Evolutionary conservation across 1,284 basidiomycete genomes (phyloP).

Genomic region (Omphalotus olearius): DNA sequence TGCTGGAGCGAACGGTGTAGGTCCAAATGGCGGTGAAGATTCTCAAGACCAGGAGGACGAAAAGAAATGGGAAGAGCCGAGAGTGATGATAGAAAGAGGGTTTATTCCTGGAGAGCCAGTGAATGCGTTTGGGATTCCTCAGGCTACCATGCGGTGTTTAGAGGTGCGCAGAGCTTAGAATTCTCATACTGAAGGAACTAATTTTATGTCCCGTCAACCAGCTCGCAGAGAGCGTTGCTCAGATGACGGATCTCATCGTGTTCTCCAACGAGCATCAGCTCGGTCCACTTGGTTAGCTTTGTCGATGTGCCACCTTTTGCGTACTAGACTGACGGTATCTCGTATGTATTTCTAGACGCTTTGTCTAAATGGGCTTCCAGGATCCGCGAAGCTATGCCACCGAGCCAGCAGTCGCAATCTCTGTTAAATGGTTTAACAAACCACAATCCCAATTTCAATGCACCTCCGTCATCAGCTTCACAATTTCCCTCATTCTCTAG

Average conservation of each 20-base stretch:
- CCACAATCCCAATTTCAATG: conserved; percentile 17
- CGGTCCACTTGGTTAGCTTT: conserved; percentile 59
- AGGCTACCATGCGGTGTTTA: conserved; percentile 80
- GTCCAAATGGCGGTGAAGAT: background rate
- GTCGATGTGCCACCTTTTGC: conserved; percentile 1
- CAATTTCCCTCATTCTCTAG: conserved; percentile 14
- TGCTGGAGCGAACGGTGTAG: background rate
- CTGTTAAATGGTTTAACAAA: conserved; percentile 1
- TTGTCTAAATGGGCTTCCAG: conserved; percentile 38
- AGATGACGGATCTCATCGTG: conserved; percentile 70
- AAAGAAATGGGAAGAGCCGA: conserved; percentile 58
- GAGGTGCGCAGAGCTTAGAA: conserved; percentile 42
- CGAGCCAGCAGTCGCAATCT: conserved; percentile 6
- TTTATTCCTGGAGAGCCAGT: conserved; percentile 72
- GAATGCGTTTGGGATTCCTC: conserved; percentile 80
- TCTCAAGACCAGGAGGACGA: conserved; percentile 36
- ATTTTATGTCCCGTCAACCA: conserved; percentile 23
- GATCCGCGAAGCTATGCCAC: conserved; percentile 34
- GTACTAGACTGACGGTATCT: background rate
- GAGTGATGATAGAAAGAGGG: conserved; percentile 52
- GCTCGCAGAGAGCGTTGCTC: conserved; percentile 72
- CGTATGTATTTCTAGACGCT: conserved; percentile 29
- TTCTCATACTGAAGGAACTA: background rate
- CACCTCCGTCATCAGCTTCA: conserved; percentile 13
- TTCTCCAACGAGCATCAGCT: conserved; percentile 50